Conservation (phyloP, 345 rosid species). For the Triadica sebifera region DNA sequence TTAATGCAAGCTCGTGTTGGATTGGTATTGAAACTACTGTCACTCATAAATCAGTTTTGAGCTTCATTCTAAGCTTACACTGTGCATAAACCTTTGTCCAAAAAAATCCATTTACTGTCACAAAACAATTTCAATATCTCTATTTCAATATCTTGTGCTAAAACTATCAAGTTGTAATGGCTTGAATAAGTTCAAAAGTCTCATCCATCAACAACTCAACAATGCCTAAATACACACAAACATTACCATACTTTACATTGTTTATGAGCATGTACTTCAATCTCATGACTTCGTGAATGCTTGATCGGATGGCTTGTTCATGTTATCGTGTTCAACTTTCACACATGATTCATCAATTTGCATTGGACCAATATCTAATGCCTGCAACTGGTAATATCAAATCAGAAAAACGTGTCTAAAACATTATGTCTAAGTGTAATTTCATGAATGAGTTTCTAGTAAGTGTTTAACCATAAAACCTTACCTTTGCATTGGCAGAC, state of each 20-base stretch:
- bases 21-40: no score
- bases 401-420: neutral
- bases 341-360: slow-evolving; percentile 57
- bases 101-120: neutral
- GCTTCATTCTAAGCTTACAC: neutral
- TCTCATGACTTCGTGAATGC: slow-evolving; percentile 43
- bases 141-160: neutral
- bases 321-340: slow-evolving; percentile 65
- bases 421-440: neutral
- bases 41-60: no score
- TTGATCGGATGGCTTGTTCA: slow-evolving; percentile 53
- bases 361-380: slow-evolving; percentile 45
- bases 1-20: neutral
- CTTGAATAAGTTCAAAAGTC: neutral
- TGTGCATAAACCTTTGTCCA: neutral
- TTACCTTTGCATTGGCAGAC: slow-evolving; percentile 53
- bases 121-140: neutral
- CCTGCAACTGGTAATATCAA: slow-evolving; percentile 40
- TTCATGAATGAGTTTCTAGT: neutral
- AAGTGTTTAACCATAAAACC: neutral
- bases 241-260: neutral
- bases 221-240: neutral
- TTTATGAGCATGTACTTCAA: neutral
- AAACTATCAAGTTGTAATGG: no score
- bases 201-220: neutral